Evolutionary conservation across 495 filamentous ascomycete species (phyloP).

Genomic region (Recurvomyces mirabilis): DNA sequence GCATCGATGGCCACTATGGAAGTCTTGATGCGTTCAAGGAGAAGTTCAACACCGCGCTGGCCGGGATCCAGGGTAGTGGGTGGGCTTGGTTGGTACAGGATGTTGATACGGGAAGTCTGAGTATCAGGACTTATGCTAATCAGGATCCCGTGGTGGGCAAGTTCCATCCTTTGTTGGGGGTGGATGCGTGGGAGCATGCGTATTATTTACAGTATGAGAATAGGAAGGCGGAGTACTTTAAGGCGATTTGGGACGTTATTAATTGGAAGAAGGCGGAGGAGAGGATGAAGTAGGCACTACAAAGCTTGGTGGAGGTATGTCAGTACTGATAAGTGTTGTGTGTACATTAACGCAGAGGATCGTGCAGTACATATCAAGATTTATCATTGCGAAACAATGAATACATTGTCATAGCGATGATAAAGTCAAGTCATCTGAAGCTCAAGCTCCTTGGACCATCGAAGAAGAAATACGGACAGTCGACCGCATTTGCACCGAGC

Average conservation of each 20-base stretch:
- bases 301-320: too few relatives aligned
- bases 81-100: constrained; percentile 95
- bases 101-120: constrained; percentile 58
- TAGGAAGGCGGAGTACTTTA: constrained; percentile 97
- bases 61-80: constrained; percentile 84
- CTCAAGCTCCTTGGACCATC: too few relatives aligned
- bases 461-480: too few relatives aligned
- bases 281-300: constrained; percentile 52
- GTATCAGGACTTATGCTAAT: constrained; percentile 75
- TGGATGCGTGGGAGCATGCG: constrained; percentile 96
- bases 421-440: too few relatives aligned
- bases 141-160: constrained; percentile 89
- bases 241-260: constrained; percentile 91
- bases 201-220: constrained; percentile 95
- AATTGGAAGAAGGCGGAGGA: constrained; percentile 95
- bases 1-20: constrained; percentile 69
- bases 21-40: constrained; percentile 61
- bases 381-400: too few relatives aligned
- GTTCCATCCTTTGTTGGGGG: constrained; percentile 74
- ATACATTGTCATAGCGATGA: too few relatives aligned
- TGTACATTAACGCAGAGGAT: too few relatives aligned
- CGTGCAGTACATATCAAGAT: too few relatives aligned
- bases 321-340: too few relatives aligned
- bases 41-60: constrained; percentile 66
- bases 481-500: too few relatives aligned